A percentile compares a stretch with the other conserved stretches of the same genome.
These are phyloP conservation scores for Hypomontagnella submonticulosa DNA, from an alignment of 495 filamentous ascomycete species.

Conservation along the genomic window DNA sequence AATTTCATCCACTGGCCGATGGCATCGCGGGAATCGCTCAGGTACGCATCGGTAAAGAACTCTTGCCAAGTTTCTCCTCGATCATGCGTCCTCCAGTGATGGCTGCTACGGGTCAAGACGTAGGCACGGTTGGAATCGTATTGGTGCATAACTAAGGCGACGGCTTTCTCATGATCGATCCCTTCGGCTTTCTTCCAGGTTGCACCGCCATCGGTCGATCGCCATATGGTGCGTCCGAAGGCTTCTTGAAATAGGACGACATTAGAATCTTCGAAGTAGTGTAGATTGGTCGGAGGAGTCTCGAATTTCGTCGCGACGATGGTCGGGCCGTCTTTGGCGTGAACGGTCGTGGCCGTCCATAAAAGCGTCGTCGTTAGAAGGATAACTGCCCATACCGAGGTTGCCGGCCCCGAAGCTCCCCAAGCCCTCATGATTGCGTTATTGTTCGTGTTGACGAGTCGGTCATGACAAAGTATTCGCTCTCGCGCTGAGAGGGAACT, in stretches of 20 bases:
- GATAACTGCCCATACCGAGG: constrained; percentile 54
- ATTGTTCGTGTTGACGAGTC: constrained; percentile 22
- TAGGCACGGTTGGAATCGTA: constrained; percentile 83
- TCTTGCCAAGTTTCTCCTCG: constrained; percentile 80
- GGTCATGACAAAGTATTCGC: constrained; percentile 44
- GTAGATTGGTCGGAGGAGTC: constrained; percentile 67
- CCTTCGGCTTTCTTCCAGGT: constrained; percentile 74
- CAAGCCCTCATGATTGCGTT: constrained; percentile 57
- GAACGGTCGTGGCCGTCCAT: constrained; percentile 51
- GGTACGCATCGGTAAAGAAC: constrained; percentile 68
- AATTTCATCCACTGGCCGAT: constrained; percentile 67
- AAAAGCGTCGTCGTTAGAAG: constrained; percentile 36
- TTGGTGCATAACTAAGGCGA: constrained; percentile 74
- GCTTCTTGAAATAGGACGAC: constrained; percentile 73
- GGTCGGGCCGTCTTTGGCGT: constrained; percentile 62
- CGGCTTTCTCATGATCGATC: constrained; percentile 69
- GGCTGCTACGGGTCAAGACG: constrained; percentile 69
- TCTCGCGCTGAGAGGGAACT: constrained; percentile 7
- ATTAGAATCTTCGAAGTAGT: constrained; percentile 90
- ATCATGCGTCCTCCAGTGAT: constrained; percentile 84
- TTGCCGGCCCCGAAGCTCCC: constrained; percentile 56
- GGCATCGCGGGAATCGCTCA: constrained; percentile 57
- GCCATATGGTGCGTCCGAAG: constrained; percentile 66
- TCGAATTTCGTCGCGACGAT: constrained; percentile 67
- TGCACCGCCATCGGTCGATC: constrained; percentile 81